Conservation (phyloP, 2,329 filamentous ascomycete genomes). For the Hymenotorrendiella dingleyae region DNA sequence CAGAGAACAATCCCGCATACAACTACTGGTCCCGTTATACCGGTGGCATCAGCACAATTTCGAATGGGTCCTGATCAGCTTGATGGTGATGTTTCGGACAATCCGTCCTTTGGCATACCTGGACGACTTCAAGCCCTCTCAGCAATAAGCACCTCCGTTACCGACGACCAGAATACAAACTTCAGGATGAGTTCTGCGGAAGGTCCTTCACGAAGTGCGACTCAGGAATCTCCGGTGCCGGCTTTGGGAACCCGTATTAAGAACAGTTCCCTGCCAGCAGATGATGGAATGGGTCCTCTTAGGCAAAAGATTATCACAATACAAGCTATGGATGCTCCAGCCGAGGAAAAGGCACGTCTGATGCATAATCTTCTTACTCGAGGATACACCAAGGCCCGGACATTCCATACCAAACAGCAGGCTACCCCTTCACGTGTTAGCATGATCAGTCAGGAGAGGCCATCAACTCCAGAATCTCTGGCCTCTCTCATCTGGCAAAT, state of each 20-base stretch:
- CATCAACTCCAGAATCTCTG: constrained; percentile 39
- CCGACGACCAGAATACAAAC: constrained; percentile 4
- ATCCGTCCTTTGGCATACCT: constrained; percentile 22
- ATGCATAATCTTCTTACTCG: constrained; percentile 69
- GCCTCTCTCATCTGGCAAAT: constrained; percentile 56
- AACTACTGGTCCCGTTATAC: constrained; percentile 6
- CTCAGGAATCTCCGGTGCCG: constrained; percentile 13
- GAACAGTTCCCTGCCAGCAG: constrained; percentile 48
- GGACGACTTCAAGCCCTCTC: constrained; percentile 22
- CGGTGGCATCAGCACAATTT: constrained; percentile 16
- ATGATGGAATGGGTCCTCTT: constrained; percentile 70
- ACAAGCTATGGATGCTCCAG: constrained; percentile 52
- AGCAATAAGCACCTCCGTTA: constrained; percentile 7
- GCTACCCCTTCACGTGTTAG: constrained; percentile 18
- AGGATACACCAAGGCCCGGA: constrained; percentile 49
- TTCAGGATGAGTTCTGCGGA: constrained; percentile 21
- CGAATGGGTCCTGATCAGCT: constrained; percentile 14
- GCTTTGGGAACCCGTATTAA: constrained; percentile 15
- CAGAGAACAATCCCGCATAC: constrained; percentile 8
- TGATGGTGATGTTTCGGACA: constrained; percentile 25
- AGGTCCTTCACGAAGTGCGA: constrained; percentile 20
- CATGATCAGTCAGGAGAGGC: constrained; percentile 36
- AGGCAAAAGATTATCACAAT: constrained; percentile 64
- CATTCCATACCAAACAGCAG: constrained; percentile 25
- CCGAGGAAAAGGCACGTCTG: constrained; percentile 61